Conservation (phyloP, 345 rosid species). For the Clarkia xantiana region DNA sequence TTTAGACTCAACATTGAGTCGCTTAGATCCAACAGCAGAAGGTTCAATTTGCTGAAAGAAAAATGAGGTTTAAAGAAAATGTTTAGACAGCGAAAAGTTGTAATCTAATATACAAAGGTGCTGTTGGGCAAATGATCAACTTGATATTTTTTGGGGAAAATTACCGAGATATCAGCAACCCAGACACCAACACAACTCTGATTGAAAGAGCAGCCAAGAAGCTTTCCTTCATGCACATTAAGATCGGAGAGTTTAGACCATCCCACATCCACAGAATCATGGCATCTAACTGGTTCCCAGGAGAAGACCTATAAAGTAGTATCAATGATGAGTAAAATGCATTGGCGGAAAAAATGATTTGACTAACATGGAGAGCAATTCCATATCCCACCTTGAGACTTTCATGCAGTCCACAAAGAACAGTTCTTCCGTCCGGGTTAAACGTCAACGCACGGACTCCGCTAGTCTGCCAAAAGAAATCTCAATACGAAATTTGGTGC, state of each 20-base stretch:
- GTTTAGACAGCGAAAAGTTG: not conserved
- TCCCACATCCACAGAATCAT: conserved; percentile 91
- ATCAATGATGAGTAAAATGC: conserved; percentile 4
- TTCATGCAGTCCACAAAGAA: conserved; percentile 93
- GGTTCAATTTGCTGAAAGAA: conserved; percentile 59
- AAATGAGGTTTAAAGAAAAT: not conserved
- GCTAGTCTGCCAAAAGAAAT: conserved; percentile 34
- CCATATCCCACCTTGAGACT: conserved; percentile 49
- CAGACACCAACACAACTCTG: conserved; percentile 98
- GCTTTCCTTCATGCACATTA: conserved; percentile 93
- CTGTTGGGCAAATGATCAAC: no score
- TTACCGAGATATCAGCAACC: conserved; percentile 97
- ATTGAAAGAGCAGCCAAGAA: conserved; percentile 94
- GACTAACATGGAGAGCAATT: not conserved
- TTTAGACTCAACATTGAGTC: conserved; percentile 48
- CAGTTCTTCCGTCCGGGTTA: conserved; percentile 86
- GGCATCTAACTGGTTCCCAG: conserved; percentile 92
- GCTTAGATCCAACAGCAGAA: conserved; percentile 38
- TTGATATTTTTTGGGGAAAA: conserved; percentile 1
- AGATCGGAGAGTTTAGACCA: conserved; percentile 96
- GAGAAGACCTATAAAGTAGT: conserved; percentile 57
- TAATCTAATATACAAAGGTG: not conserved
- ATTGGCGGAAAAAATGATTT: conserved; percentile 1
- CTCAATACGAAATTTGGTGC: not conserved
- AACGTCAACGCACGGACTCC: conserved; percentile 92